Evolutionary conservation across 2,329 filamentous ascomycete genomes (phyloP).

Genomic region (Pseudogymnoascus sp.): DNA sequence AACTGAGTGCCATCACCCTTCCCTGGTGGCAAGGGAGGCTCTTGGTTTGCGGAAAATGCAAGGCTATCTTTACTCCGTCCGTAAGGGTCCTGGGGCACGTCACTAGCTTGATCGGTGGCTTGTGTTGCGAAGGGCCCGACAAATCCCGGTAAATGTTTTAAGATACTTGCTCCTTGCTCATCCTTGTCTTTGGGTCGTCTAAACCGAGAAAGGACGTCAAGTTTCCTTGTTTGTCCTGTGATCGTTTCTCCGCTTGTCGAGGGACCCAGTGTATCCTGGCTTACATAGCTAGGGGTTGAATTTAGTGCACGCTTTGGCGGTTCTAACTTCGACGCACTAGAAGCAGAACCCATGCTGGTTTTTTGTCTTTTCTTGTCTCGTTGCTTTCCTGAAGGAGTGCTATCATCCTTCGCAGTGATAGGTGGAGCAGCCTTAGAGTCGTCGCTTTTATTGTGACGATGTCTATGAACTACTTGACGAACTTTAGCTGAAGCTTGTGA

Average conservation of each 20-base stretch:
- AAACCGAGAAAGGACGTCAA: constrained; percentile 26
- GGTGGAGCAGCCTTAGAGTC: constrained; percentile 59
- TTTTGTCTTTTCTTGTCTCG: constrained; percentile 46
- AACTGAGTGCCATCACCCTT: constrained; percentile 15
- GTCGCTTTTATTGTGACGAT: constrained; percentile 63
- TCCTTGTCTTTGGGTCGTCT: constrained; percentile 46
- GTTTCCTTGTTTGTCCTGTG: constrained; percentile 31
- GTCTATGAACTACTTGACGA: constrained; percentile 57
- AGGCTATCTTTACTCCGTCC: constrained; percentile 26
- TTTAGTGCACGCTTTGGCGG: constrained; percentile 61
- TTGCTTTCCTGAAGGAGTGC: constrained; percentile 21
- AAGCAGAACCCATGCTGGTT: not conserved
- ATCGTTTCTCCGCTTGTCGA: not conserved
- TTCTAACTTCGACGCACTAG: constrained; percentile 30
- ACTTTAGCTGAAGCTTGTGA: constrained; percentile 51
- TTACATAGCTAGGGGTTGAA: constrained; percentile 70
- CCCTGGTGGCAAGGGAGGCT: constrained; percentile 16
- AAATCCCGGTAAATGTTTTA: constrained; percentile 45
- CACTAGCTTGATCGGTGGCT: not conserved
- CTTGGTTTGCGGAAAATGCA: constrained; percentile 17
- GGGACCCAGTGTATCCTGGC: constrained; percentile 25
- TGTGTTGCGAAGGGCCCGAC: constrained; percentile 43
- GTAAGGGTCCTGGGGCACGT: constrained; percentile 21
- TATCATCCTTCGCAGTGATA: constrained; percentile 36
- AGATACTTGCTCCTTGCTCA: constrained; percentile 36